Percentiles rank a stretch among this genome's conserved stretches.
Evolutionary conservation across 1,284 basidiomycete species (phyloP).

Genomic region (Termitomyces sp.): DNA sequence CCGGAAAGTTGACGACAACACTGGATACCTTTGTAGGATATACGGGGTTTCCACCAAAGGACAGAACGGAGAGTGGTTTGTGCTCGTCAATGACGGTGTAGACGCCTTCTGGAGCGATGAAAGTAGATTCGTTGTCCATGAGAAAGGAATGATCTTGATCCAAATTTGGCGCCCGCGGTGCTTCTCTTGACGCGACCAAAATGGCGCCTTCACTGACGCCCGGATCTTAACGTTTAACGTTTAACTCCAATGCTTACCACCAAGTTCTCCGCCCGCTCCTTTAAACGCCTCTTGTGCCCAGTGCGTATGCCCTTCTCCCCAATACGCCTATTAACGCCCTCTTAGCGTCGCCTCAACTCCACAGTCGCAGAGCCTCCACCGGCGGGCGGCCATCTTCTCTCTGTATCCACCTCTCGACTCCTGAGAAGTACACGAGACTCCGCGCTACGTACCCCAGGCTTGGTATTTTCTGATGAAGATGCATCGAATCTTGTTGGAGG

Average conservation of each 20-base stretch:
- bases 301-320: conserved; percentile 11
- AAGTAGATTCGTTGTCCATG: conserved; percentile 78
- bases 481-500: conserved; percentile 55
- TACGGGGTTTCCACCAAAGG: conserved; percentile 39
- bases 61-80: conserved; percentile 54
- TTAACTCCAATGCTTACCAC: conserved; percentile 30
- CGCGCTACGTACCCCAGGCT: conserved; percentile 67
- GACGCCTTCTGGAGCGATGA: conserved; percentile 82
- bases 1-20: conserved; percentile 58
- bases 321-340: background rate
- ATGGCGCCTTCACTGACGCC: conserved; percentile 8
- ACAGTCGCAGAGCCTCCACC: conserved; percentile 54
- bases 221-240: conserved; percentile 42
- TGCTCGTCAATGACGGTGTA: conserved; percentile 83
- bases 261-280: conserved; percentile 20
- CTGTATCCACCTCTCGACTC: conserved; percentile 60
- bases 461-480: conserved; percentile 67
- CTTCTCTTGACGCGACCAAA: conserved; percentile 14
- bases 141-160: conserved; percentile 6
- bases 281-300: conserved; percentile 14
- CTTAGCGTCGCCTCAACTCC: conserved; percentile 43
- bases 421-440: conserved; percentile 60
- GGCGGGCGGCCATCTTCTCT: conserved; percentile 68
- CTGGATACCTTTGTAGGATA: conserved; percentile 62
- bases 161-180: conserved; percentile 8